phyloP scores from a whole-genome alignment of 257 asterid genomes.

The Solanum clarkiae region DNA sequence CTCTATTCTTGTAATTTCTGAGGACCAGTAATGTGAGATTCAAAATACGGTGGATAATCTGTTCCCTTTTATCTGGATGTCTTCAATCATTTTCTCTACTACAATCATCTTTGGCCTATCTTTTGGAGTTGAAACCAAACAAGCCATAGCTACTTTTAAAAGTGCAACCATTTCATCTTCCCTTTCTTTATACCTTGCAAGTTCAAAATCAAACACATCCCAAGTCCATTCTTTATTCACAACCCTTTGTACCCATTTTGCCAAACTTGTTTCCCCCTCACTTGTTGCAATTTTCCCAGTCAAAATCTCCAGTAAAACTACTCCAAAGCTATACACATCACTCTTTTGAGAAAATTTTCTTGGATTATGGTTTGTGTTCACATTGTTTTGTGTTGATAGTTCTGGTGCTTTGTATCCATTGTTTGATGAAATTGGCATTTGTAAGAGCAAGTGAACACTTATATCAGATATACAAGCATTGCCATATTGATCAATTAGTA shows the following conservation, averaged over 20 bases:
- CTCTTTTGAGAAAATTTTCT: slow-evolving; percentile 9
- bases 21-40: background rate
- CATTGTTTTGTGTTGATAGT: background rate
- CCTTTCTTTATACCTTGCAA: slow-evolving; percentile 22
- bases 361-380: background rate
- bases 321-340: slow-evolving; percentile 27
- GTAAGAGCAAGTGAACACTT: slow-evolving; percentile 13
- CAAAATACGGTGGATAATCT: background rate
- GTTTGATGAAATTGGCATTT: slow-evolving; percentile 1
- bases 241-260: slow-evolving; percentile 19
- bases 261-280: slow-evolving; percentile 12
- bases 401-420: slow-evolving; percentile 20
- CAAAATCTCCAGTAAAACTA: slow-evolving; percentile 20
- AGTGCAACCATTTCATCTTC: slow-evolving; percentile 28
- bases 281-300: slow-evolving; percentile 19
- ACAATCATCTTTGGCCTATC: slow-evolving; percentile 23
- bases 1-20: background rate
- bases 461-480: slow-evolving; percentile 24
- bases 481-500: slow-evolving; percentile 13
- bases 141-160: slow-evolving; percentile 27
- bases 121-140: slow-evolving; percentile 19
- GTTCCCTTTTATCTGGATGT: background rate
- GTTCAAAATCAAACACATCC: slow-evolving; percentile 31
- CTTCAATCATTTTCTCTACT: slow-evolving; percentile 19
- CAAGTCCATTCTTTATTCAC: slow-evolving; percentile 25